These are phyloP conservation scores for Hevea brasiliensis DNA, from an alignment of 345 rosid genomes.

Conservation along the genomic window DNA sequence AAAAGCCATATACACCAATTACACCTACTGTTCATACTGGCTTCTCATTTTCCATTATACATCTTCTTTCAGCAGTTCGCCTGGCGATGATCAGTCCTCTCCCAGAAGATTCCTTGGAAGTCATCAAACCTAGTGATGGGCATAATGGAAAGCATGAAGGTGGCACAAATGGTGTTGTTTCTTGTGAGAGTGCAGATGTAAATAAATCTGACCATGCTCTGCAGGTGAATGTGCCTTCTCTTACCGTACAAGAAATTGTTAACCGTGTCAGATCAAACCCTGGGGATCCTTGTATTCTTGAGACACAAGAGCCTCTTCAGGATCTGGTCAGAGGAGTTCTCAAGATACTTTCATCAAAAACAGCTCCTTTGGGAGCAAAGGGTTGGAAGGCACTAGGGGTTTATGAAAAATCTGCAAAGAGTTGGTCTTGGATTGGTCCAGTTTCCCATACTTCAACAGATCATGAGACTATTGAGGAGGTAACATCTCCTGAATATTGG, in stretches of 20 bases:
- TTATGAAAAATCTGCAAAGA: conserved; percentile 73
- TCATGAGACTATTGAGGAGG: conserved; percentile 74
- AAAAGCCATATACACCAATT: conserved; percentile 80
- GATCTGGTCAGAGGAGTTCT: conserved; percentile 96
- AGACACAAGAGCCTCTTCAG: conserved; percentile 94
- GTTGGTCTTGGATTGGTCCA: conserved; percentile 96
- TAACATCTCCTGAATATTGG: conserved; percentile 96
- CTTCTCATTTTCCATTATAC: conserved; percentile 91
- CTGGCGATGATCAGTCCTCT: conserved; percentile 70
- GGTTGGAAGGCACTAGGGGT: conserved; percentile 92
- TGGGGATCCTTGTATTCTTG: conserved; percentile 89
- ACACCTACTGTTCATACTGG: conserved; percentile 93
- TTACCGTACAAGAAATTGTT: conserved; percentile 89
- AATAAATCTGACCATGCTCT: conserved; percentile 42
- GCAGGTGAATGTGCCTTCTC: conserved; percentile 54
- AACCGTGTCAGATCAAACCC: conserved; percentile 84
- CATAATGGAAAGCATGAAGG: conserved; percentile 47
- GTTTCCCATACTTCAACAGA: conserved; percentile 49
- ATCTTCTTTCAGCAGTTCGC: conserved; percentile 96
- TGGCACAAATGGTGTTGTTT: conserved; percentile 43
- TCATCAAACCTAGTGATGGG: conserved; percentile 49
- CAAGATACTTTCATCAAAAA: conserved; percentile 82
- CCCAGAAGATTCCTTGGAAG: conserved; percentile 63
- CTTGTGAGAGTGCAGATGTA: conserved; percentile 43
- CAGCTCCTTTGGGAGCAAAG: conserved; percentile 96